These are phyloP conservation scores for Pelagomonas calceolata DNA, from an alignment of 108 stramenopile genomes.

Conservation along the genomic window DNA sequence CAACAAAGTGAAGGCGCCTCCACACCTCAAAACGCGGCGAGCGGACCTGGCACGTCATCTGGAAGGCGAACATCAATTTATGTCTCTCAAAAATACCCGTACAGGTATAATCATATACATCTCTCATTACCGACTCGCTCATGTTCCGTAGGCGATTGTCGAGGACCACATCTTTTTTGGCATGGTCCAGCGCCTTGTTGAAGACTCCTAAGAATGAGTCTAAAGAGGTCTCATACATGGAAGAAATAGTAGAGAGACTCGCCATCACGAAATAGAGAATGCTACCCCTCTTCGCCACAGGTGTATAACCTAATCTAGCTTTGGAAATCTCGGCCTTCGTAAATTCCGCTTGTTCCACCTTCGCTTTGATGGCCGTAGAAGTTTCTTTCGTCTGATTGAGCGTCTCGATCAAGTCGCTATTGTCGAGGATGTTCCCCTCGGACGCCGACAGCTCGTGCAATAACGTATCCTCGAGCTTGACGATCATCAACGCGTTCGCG, in stretches of 20 bases:
- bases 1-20: too few species aligned
- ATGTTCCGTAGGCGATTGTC: constrained; percentile 48
- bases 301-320: constrained; percentile 41
- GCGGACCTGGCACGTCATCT: neutral
- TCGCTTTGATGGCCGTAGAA: constrained; percentile 44
- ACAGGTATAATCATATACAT: constrained; percentile 59
- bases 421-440: constrained; percentile 56
- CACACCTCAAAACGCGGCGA: neutral
- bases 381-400: constrained; percentile 54
- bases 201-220: constrained; percentile 54
- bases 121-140: constrained; percentile 39
- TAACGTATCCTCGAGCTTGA: constrained; percentile 46
- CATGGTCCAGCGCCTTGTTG: constrained; percentile 38
- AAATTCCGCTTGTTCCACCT: constrained; percentile 43
- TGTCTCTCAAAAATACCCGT: constrained; percentile 64
- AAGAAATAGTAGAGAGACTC: constrained; percentile 41
- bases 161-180: constrained; percentile 46
- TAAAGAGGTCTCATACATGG: constrained; percentile 59
- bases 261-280: constrained; percentile 54
- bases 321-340: constrained; percentile 52
- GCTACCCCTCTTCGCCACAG: constrained; percentile 55
- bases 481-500: constrained; percentile 43
- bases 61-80: constrained; percentile 57
- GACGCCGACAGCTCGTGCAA: constrained; percentile 39
- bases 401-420: constrained; percentile 50